Base-by-base conservation (phyloP, 805 yeast genomes). In the Zygotorulaspora chibaensis region DNA sequence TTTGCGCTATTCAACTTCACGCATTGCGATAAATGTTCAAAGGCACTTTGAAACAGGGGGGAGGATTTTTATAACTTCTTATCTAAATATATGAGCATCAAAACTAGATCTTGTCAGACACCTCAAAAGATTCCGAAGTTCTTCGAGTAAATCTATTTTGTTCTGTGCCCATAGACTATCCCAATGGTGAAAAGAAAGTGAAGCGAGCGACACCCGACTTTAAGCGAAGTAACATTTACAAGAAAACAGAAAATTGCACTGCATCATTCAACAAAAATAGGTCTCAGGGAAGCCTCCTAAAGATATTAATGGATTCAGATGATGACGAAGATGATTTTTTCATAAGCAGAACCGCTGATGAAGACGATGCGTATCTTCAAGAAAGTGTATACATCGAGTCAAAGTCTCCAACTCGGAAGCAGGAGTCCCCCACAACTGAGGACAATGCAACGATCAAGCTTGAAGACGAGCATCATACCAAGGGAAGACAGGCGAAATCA, bases 281-380 rank as follows among this genome's bases (percentile, higher is more conserved):
- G 5, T 29, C 8, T 29, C n/a, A 12, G n/a, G 15, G 15, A 5
- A 12, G 33, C 33, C 33, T 29, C 6, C 15, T 29, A 29, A 12
- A 12, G 3, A 12, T 13, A 13, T 33, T n/a, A 16, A 33, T 33
- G 36, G 36, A 33, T 16, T 33, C 36, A 33, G 36, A 33, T 10
- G 47, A 38, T 3, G 47, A 47, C 16, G 51, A 48, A 16, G 51
- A 48, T 26, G 51, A 44, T 17, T 42, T 48, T 43, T 48, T 48
- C 27, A 38, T 45, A 42, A 41, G 40, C 17, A 42, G 41, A 27
- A 35, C 40, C n/a, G 43, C n/a, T 13, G 42, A 41, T 23, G 45
- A 47, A 16, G 42, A 44, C 16, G 41, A 34, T 18, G 23, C 25
- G 29, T 35, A 38, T 15, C 35, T 45, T n/a, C n/a, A 30, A 2